Evolutionary conservation across 2,329 filamentous ascomycete genomes (phyloP).

Genomic region (Ophiocordyceps australis): DNA sequence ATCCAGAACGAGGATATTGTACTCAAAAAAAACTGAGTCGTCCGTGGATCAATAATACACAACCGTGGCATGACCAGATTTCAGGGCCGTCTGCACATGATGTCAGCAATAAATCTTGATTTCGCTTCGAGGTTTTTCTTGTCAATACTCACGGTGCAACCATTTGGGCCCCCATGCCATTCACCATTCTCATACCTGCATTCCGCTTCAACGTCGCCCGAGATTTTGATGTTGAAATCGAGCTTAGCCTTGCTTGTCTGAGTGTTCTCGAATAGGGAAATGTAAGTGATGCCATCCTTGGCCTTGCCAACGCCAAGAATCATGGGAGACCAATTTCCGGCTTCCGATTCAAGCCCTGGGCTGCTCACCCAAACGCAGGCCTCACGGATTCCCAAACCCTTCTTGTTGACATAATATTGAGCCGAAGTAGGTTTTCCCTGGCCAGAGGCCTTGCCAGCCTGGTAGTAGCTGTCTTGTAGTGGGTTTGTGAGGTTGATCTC

Average conservation of each 20-base stretch:
- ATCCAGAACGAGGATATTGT: conserved; percentile 11
- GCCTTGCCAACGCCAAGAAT: conserved; percentile 69
- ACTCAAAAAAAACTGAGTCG: conserved; percentile 4
- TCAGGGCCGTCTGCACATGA: conserved; percentile 26
- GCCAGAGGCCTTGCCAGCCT: too few relatives aligned
- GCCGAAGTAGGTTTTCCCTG: conserved; percentile 58
- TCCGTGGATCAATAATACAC: conserved; percentile 18
- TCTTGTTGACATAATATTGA: conserved; percentile 93
- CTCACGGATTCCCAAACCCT: conserved; percentile 44
- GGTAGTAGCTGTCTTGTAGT: conserved; percentile 53
- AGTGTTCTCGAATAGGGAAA: conserved; percentile 71
- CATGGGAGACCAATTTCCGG: conserved; percentile 75
- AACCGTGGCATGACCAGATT: conserved; percentile 20
- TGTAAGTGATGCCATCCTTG: conserved; percentile 46
- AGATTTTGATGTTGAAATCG: conserved; percentile 64
- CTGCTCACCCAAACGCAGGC: conserved; percentile 59
- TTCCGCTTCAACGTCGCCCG: conserved; percentile 35
- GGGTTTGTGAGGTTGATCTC: conserved; percentile 57
- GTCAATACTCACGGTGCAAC: conserved; percentile 60
- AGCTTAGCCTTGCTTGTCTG: conserved; percentile 55
- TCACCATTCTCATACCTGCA: conserved; percentile 51
- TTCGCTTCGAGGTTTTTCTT: too few relatives aligned
- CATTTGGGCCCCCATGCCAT: conserved; percentile 38
- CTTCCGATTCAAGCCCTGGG: conserved; percentile 26
- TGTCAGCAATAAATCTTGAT: too few relatives aligned